Conservation (phyloP, 1,284 basidiomycete genomes). For the Cerioporus squamosus region DNA sequence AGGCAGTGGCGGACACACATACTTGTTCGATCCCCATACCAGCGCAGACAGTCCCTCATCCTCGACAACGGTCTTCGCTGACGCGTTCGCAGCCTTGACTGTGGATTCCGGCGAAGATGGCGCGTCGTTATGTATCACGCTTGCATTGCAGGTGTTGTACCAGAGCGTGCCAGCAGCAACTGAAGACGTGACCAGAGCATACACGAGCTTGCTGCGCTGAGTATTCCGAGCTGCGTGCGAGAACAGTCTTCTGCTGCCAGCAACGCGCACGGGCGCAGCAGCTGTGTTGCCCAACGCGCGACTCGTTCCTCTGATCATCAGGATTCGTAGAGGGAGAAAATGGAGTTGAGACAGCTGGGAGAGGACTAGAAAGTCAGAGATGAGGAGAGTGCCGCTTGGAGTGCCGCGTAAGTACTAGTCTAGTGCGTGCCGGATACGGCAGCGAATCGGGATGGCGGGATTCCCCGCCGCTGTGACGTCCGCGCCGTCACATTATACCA, state of each 20-base stretch:
- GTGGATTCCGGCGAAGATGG: neutral
- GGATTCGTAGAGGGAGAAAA: too few species aligned
- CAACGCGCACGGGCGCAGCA: neutral
- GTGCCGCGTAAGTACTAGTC: too few species aligned
- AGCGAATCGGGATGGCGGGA: too few species aligned
- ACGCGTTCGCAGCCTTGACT: neutral
- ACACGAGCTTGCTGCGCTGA: neutral
- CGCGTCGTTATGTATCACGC: constrained; percentile 35
- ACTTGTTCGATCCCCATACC: constrained; percentile 67
- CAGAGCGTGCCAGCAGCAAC: constrained; percentile 24
- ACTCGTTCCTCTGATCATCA: constrained; percentile 18
- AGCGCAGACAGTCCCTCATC: constrained; percentile 42
- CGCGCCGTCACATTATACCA: too few species aligned
- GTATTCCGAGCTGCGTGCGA: constrained; percentile 5
- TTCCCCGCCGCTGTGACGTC: too few species aligned
- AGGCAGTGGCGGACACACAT: constrained; percentile 21
- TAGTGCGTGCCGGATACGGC: too few species aligned
- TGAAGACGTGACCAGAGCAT: constrained; percentile 23
- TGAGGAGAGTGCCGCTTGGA: too few species aligned
- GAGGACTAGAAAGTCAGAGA: too few species aligned
- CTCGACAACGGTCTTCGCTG: constrained; percentile 1
- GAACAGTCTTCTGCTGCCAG: constrained; percentile 13
- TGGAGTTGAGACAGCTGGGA: neutral
- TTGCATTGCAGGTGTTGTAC: constrained; percentile 15
- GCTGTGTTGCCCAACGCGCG: constrained; percentile 1